Conservation (phyloP, 768 basidiomycete species). For the Cystobasidium tubakii region DNA sequence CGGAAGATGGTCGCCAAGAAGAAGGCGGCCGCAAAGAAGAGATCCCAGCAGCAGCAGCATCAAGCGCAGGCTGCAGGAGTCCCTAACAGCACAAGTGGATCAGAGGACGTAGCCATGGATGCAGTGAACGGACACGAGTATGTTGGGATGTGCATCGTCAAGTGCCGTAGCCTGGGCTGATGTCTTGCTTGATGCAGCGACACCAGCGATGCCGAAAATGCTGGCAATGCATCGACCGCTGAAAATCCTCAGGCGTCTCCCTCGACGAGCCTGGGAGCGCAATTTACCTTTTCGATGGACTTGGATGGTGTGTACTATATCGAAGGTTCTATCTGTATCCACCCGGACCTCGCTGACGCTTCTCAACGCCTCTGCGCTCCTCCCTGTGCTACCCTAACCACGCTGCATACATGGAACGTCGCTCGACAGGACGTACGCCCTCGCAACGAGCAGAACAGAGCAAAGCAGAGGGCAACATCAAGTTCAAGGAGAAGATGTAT, state of each 20-base stretch:
- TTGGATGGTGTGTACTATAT: background rate
- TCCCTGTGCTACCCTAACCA: background rate
- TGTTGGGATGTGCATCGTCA: background rate
- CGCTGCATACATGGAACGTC: background rate
- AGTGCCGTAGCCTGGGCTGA: background rate
- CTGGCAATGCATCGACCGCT: background rate
- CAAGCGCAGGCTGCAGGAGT: background rate
- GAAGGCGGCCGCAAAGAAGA: conserved; percentile 22
- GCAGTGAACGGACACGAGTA: background rate
- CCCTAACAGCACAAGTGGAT: background rate
- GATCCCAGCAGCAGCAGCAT: conserved; percentile 14
- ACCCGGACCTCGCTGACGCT: background rate
- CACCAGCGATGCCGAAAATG: background rate
- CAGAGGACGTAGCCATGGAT: conserved; percentile 8
- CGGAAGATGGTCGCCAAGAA: conserved; percentile 33
- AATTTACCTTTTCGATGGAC: conserved; percentile 30
- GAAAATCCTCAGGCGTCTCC: background rate
- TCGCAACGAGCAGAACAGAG: conserved; percentile 24
- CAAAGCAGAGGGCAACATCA: conserved; percentile 34
- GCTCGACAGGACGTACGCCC: conserved; percentile 17
- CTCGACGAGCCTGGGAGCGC: conserved; percentile 11
- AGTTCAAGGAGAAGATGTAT: conserved; percentile 29
- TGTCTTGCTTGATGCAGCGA: background rate
- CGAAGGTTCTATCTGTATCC: no score
- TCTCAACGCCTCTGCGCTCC: no score